These are phyloP conservation scores for Dysphania ambrosioides DNA, from an alignment of 148 eudicot species.

Conservation along the genomic window DNA sequence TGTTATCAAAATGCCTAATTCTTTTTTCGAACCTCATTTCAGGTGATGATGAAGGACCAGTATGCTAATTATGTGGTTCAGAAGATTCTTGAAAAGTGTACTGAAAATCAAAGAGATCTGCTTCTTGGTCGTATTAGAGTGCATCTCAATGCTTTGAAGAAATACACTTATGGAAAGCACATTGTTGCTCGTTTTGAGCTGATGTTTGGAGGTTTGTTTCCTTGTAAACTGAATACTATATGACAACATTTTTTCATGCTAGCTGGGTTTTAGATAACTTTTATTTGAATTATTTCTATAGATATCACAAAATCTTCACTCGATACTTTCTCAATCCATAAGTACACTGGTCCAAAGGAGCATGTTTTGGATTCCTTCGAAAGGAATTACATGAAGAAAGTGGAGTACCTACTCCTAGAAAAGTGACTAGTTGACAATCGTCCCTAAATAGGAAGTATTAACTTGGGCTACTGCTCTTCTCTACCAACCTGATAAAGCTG, in stretches of 20 bases:
- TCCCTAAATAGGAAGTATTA: too few species aligned
- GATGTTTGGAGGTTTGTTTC: constrained; percentile 43
- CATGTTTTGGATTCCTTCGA: neutral
- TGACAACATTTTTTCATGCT: too few species aligned
- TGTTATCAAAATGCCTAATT: neutral
- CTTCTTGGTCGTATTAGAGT: constrained; percentile 45
- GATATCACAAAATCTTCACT: neutral
- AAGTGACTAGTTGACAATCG: too few species aligned
- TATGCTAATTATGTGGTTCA: constrained; percentile 74
- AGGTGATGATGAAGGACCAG: constrained; percentile 79
- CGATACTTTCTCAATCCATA: neutral
- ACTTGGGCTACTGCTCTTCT: too few species aligned
- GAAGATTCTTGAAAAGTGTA: constrained; percentile 57
- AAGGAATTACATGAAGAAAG: too few species aligned
- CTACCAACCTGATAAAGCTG: too few species aligned
- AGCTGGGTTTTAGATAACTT: neutral
- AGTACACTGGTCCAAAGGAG: neutral
- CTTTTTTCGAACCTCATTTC: neutral
- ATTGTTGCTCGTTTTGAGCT: constrained; percentile 67
- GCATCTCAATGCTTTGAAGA: constrained; percentile 64
- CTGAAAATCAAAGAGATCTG: constrained; percentile 45
- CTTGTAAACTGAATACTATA: too few species aligned
- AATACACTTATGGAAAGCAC: constrained; percentile 74
- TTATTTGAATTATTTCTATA: neutral
- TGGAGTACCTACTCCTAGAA: too few species aligned